Conservation (phyloP, 2,329 filamentous ascomycete genomes). For the Byssochlamys sp. region DNA sequence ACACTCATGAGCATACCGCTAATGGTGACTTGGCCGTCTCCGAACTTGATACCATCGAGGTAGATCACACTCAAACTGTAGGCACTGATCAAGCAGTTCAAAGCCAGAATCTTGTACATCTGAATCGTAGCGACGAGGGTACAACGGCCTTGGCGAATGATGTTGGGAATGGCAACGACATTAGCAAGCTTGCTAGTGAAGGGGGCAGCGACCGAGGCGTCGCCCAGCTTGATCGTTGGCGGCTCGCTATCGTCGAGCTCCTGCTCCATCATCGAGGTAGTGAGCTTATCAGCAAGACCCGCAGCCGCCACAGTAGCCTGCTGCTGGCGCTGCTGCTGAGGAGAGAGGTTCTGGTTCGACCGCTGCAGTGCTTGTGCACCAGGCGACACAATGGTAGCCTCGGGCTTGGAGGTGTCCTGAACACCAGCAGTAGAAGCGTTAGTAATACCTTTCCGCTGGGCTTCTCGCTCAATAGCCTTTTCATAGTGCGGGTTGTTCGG, state of each 20-base stretch:
- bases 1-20: constrained; percentile 99
- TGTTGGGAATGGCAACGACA: constrained; percentile 93
- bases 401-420: constrained; percentile 45
- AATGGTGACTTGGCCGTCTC: constrained; percentile 95
- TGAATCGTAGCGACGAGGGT: constrained; percentile 96
- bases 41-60: constrained; percentile 97
- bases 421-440: constrained; percentile 39
- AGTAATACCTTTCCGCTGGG: constrained; percentile 63
- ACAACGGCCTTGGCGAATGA: constrained; percentile 93
- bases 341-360: constrained; percentile 40
- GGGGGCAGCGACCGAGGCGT: constrained; percentile 90
- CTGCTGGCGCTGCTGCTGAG: constrained; percentile 43
- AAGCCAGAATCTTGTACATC: constrained; percentile 98
- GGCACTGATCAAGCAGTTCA: constrained; percentile 95
- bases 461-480: constrained; percentile 81
- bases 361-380: constrained; percentile 53
- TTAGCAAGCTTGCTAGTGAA: constrained; percentile 97
- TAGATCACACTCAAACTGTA: constrained; percentile 96
- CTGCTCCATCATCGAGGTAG: constrained; percentile 76
- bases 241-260: constrained; percentile 84
- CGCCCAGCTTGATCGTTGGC: constrained; percentile 89
- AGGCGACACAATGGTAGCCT: constrained; percentile 59
- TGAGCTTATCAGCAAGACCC: constrained; percentile 75
- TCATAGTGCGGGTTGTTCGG: constrained; percentile 87
- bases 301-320: constrained; percentile 61